phyloP scores from a whole-genome alignment of 257 asterid species.

The Voacanga thouarsii region DNA sequence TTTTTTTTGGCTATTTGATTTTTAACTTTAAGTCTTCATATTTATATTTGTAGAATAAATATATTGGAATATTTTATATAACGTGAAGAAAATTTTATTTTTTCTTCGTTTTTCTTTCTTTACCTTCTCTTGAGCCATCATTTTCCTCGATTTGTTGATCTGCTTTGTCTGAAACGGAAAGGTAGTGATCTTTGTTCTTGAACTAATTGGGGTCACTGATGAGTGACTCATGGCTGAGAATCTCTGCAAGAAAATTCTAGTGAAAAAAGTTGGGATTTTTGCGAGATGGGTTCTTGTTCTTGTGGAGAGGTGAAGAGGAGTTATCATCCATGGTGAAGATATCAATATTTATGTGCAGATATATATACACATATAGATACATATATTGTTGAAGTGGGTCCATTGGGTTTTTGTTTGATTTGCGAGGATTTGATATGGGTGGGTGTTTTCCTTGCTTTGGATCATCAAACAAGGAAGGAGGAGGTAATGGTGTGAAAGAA shows the following conservation, averaged over 20 bases:
- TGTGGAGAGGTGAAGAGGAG: slow-evolving; percentile 32
- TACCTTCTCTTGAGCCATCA: slow-evolving; percentile 53
- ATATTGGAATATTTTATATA: neutral
- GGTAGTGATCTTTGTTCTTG: slow-evolving; percentile 47
- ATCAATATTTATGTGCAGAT: slow-evolving; percentile 18
- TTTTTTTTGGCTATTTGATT: neutral
- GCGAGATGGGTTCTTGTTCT: slow-evolving; percentile 44
- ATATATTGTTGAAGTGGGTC: slow-evolving; percentile 36
- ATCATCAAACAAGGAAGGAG: slow-evolving; percentile 61
- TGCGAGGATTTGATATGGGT: slow-evolving; percentile 57
- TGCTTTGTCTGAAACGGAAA: slow-evolving; percentile 42
- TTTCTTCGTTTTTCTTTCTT: slow-evolving; percentile 33
- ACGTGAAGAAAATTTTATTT: slow-evolving; percentile 14
- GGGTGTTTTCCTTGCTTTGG: slow-evolving; percentile 87
- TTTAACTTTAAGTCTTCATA: neutral
- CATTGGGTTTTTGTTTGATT: slow-evolving; percentile 36
- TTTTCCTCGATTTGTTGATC: slow-evolving; percentile 87
- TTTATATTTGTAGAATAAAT: neutral
- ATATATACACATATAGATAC: slow-evolving; percentile 19
- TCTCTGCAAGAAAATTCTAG: slow-evolving; percentile 18
- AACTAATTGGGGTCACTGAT: slow-evolving; percentile 42
- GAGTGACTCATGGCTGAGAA: slow-evolving; percentile 39
- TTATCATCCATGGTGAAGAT: slow-evolving; percentile 22
- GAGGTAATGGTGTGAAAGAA: slow-evolving; percentile 50
- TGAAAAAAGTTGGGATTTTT: slow-evolving; percentile 47